A percentile compares a stretch with the other conserved stretches of the same genome.
These are phyloP conservation scores for Beta macrorhiza DNA, from an alignment of 179 eudicot genomes.

Conservation along the genomic window DNA sequence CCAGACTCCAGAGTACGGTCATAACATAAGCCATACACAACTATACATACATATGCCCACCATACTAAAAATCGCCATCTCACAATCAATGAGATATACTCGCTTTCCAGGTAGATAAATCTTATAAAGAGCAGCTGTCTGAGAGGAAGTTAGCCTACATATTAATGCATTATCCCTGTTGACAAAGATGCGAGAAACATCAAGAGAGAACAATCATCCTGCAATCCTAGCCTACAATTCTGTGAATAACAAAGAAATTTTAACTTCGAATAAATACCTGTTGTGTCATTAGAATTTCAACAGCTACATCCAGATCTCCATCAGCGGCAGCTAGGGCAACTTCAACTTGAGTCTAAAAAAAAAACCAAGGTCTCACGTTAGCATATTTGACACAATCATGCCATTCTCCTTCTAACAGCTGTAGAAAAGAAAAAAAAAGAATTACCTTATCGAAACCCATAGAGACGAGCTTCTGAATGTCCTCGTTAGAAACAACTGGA, in stretches of 20 bases:
- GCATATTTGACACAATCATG: background rate
- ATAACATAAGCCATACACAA: background rate
- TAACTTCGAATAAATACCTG: slow-evolving; percentile 39
- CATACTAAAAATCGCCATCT: background rate
- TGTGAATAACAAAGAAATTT: background rate
- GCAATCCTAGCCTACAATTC: background rate
- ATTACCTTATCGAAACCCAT: slow-evolving; percentile 95
- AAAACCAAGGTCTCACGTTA: slow-evolving; percentile 11
- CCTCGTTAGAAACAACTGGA: slow-evolving; percentile 49
- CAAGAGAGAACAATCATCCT: background rate
- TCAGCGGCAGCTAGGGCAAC: slow-evolving; percentile 97
- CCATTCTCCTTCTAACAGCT: background rate
- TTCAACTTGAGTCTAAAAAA: slow-evolving; percentile 88
- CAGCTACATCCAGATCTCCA: slow-evolving; percentile 78
- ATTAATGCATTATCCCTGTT: slow-evolving; percentile 27
- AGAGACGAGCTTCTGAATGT: slow-evolving; percentile 71
- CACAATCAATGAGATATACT: no score
- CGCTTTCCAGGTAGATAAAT: no score
- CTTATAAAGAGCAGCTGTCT: background rate
- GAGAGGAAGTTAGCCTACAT: slow-evolving; percentile 3
- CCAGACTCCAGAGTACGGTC: no score
- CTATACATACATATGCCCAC: background rate
- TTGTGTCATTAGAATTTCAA: slow-evolving; percentile 93
- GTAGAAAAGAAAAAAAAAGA: background rate
- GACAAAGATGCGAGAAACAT: background rate